Percentiles rank a stretch among this genome's conserved stretches.
Conservation (phyloP, 148 eudicot species). For the Rheum nobile region DNA sequence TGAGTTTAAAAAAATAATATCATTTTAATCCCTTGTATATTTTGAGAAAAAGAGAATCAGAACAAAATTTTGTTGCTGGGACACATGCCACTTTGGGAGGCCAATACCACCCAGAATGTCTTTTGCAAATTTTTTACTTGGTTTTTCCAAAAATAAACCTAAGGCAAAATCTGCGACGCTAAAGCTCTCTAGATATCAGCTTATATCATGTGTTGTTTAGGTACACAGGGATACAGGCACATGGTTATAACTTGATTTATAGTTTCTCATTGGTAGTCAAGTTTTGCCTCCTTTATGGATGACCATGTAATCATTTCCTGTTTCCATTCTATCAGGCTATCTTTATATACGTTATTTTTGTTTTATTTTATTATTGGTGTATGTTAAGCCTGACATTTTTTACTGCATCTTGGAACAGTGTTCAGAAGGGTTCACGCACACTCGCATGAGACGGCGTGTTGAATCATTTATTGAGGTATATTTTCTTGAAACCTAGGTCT, state of each 20-base stretch:
- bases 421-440: slow-evolving; percentile 98
- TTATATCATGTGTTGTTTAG: neutral
- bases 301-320: neutral
- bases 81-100: neutral
- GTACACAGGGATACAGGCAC: too few species aligned
- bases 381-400: neutral
- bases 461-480: slow-evolving; percentile 89
- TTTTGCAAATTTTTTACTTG: neutral
- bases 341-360: neutral
- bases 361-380: neutral
- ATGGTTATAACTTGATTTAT: neutral
- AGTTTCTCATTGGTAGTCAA: neutral
- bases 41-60: neutral
- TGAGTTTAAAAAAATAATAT: neutral
- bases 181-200: neutral
- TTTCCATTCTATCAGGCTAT: neutral
- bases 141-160: neutral
- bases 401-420: slow-evolving; percentile 37
- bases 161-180: neutral
- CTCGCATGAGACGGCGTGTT: slow-evolving; percentile 98
- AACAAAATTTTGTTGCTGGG: neutral
- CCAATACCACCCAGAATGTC: neutral
- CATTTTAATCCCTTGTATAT: neutral
- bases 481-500: neutral
- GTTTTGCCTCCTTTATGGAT: neutral